These are phyloP conservation scores for Paecilomyces sp. DNA, from an alignment of 2,329 filamentous ascomycete genomes.

Conservation along the genomic window DNA sequence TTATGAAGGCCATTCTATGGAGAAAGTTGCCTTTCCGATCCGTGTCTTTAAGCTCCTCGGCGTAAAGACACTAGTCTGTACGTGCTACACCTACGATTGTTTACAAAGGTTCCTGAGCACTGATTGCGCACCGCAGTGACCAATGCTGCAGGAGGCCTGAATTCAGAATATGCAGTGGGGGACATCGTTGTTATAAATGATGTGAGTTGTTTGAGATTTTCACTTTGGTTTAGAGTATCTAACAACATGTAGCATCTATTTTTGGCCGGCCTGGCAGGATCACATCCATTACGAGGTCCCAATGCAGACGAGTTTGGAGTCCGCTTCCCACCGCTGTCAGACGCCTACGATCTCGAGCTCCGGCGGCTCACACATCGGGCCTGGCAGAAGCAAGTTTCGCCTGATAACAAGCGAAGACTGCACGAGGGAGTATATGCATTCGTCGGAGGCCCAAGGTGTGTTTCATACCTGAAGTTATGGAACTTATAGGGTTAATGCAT, in stretches of 20 bases:
- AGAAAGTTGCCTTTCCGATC: conserved; percentile 56
- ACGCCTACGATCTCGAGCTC: conserved; percentile 59
- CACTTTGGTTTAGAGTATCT: background rate
- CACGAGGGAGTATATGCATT: conserved; percentile 63
- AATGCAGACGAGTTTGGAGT: conserved; percentile 57
- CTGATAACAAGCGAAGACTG: conserved; percentile 43
- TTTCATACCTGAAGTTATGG: conserved; percentile 6
- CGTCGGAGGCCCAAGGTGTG: conserved; percentile 54
- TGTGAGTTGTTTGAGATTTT: conserved; percentile 30
- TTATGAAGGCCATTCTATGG: conserved; percentile 61
- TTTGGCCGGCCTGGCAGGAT: conserved; percentile 53
- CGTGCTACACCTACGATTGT: conserved; percentile 9
- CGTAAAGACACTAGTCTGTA: conserved; percentile 53
- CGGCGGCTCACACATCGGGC: conserved; percentile 50
- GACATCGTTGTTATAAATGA: conserved; percentile 61
- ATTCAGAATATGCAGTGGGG: conserved; percentile 56
- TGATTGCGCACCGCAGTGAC: conserved; percentile 42
- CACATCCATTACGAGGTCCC: conserved; percentile 55
- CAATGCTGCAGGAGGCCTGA: conserved; percentile 60
- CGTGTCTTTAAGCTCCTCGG: conserved; percentile 58
- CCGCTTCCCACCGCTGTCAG: conserved; percentile 57
- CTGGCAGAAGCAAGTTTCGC: conserved; percentile 45
- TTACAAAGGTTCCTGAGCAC: conserved; percentile 1
- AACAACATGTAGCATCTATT: conserved; percentile 50
- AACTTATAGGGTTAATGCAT: background rate